Conservation (phyloP, 192 early-diverging fungal species). For the Backusella luteola region DNA sequence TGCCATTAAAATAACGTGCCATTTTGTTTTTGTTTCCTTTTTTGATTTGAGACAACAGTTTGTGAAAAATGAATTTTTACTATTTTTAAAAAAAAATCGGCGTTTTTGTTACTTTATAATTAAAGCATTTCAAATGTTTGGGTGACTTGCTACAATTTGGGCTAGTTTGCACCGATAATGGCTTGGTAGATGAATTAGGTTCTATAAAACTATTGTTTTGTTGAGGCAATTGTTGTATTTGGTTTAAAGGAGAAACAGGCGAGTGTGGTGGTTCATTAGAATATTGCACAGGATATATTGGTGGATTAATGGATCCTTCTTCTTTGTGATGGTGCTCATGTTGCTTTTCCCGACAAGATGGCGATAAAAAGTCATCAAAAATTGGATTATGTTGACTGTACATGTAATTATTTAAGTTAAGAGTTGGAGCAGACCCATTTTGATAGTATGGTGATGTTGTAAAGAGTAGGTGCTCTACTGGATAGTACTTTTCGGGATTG, state of each 20-base stretch:
- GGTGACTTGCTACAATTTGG: not conserved
- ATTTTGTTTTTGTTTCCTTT: not conserved
- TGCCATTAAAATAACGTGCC: not conserved
- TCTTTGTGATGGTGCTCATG: not conserved
- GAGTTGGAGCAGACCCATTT: not conserved
- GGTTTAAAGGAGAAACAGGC: not conserved
- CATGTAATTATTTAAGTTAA: not conserved
- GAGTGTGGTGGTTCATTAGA: not conserved
- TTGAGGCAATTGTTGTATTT: not conserved
- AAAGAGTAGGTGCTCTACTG: not conserved
- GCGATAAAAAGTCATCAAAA: not conserved
- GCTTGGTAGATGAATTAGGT: not conserved
- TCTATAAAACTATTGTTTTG: not conserved
- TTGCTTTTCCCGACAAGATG: not conserved
- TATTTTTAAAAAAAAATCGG: too few species aligned
- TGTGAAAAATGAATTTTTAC: not conserved
- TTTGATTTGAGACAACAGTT: not conserved
- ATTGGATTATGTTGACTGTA: not conserved
- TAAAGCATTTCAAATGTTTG: slow-evolving; percentile 49
- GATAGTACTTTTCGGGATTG: not conserved
- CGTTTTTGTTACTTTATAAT: slow-evolving; percentile 79
- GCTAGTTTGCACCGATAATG: not conserved
- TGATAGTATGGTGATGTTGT: not conserved
- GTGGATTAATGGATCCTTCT: not conserved
- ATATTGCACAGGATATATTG: not conserved